A percentile compares a stretch with the other conserved stretches of the same genome.
Evolutionary conservation across 441 rosid species (phyloP).

Genomic region (Populus hybrid): DNA sequence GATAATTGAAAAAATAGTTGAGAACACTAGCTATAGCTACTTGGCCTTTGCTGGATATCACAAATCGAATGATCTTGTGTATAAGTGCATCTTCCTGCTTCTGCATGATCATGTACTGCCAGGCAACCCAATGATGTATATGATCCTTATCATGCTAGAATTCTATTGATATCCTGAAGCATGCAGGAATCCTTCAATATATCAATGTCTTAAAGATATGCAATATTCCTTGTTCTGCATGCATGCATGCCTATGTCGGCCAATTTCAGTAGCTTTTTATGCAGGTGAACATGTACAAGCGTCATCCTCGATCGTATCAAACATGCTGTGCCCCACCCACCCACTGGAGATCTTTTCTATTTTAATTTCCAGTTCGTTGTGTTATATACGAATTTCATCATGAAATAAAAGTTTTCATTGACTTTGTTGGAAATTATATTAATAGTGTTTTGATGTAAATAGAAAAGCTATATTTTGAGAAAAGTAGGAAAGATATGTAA

Average conservation of each 20-base stretch:
- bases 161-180: too few relatives aligned
- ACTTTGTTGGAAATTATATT: too few relatives aligned
- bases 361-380: too few relatives aligned
- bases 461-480: too few relatives aligned
- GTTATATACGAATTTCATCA: not conserved
- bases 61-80: constrained; percentile 19
- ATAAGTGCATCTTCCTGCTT: constrained; percentile 10
- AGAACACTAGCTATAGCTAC: not conserved
- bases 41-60: not conserved
- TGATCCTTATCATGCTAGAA: too few relatives aligned
- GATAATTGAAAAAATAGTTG: not conserved
- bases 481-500: too few relatives aligned
- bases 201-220: constrained; percentile 14
- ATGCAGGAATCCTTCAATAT: constrained; percentile 13
- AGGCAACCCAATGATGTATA: too few relatives aligned
- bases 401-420: too few relatives aligned
- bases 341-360: not conserved
- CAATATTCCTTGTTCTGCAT: constrained; percentile 15
- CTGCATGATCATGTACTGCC: constrained; percentile 5
- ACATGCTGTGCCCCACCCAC: not conserved
- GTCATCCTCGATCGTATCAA: not conserved
- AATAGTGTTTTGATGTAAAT: too few relatives aligned
- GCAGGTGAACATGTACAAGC: not conserved
- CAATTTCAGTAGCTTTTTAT: constrained; percentile 7
- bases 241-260: constrained; percentile 22